These are phyloP conservation scores for Leishmania arabica DNA, from an alignment of 208 protist species.

Conservation along the genomic window DNA sequence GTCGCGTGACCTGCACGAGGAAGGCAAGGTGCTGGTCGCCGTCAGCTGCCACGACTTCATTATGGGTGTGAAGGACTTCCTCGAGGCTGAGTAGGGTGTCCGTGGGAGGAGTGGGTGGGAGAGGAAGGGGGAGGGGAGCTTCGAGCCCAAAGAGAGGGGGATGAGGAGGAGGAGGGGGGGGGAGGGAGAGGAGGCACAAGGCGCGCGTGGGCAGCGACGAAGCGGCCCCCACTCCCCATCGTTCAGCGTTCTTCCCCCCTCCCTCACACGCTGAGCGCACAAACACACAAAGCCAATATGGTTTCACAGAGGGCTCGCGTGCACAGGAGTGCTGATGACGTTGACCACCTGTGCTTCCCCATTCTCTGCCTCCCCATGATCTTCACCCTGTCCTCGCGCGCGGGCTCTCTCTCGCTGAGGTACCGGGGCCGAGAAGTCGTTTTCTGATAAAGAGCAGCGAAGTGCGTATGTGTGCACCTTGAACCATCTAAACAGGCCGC, in stretches of 20 bases:
- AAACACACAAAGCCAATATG: neutral
- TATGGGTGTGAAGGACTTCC: constrained; percentile 57
- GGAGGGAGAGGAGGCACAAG: neutral
- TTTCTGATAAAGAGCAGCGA: neutral
- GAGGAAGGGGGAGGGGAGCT: neutral
- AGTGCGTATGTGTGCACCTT: neutral
- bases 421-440: neutral
- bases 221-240: neutral
- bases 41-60: constrained; percentile 64
- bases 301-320: neutral
- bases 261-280: neutral
- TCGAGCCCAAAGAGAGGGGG: neutral
- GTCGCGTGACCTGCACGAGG: constrained; percentile 40
- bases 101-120: neutral
- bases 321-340: neutral
- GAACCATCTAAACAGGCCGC: neutral
- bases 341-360: neutral
- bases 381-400: neutral
- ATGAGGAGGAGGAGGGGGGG: no score
- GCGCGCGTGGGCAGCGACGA: neutral
- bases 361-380: neutral
- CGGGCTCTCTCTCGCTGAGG: neutral
- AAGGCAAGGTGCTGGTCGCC: constrained; percentile 62
- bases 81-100: constrained; percentile 30
- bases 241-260: neutral